Conservation (phyloP, 1,284 basidiomycete species). For the Hemileia vastatrix region DNA sequence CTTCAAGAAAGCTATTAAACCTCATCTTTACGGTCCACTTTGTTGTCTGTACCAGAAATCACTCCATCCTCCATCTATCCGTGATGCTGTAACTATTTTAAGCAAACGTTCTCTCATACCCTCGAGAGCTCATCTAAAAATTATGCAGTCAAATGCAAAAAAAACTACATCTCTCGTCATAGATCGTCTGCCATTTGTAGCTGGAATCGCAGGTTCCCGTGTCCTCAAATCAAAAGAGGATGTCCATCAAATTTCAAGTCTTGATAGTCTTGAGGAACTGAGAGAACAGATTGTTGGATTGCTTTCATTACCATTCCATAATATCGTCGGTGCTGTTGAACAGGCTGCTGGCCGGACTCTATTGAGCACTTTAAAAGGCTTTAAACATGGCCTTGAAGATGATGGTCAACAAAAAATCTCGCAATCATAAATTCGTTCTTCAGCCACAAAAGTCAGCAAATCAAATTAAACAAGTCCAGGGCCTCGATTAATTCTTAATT, state of each 20-base stretch:
- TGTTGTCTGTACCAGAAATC: neutral
- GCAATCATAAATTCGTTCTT: no score
- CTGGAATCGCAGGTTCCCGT: neutral
- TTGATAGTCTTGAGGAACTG: neutral
- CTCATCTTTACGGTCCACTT: neutral
- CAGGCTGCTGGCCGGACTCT: neutral
- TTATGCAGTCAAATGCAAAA: neutral
- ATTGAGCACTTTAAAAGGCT: neutral
- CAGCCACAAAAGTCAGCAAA: no score
- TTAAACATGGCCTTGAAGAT: no score
- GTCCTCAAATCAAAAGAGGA: neutral
- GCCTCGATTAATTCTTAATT: no score
- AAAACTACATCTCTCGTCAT: neutral
- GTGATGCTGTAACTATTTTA: neutral
- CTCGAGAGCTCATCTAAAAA: neutral
- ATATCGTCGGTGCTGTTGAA: neutral
- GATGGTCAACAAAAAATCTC: no score
- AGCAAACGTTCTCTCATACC: neutral
- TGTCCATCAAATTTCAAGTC: neutral
- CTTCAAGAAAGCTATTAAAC: neutral
- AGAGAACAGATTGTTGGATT: conserved; percentile 1
- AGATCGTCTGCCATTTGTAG: conserved; percentile 6
- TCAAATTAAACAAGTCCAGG: no score
- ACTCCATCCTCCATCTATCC: neutral
- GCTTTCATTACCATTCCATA: neutral